These are phyloP conservation scores for Immersiella caudata DNA, from an alignment of 495 filamentous ascomycete genomes.

Conservation along the genomic window DNA sequence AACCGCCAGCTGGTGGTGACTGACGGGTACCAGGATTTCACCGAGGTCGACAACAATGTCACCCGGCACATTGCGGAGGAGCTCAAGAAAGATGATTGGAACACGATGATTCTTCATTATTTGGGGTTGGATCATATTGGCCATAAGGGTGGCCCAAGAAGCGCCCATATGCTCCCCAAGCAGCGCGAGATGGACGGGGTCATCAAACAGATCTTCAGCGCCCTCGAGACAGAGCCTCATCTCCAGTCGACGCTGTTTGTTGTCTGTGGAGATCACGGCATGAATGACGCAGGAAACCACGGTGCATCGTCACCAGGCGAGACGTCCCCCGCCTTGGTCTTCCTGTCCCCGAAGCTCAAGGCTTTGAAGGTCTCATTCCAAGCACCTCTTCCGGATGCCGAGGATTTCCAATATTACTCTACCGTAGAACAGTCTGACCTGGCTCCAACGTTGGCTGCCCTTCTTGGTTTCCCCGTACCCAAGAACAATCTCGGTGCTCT, in stretches of 20 bases:
- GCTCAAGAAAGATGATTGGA: constrained; percentile 79
- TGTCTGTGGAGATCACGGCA: constrained; percentile 92
- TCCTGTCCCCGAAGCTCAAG: constrained; percentile 85
- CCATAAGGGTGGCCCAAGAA: constrained; percentile 90
- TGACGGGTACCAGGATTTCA: constrained; percentile 72
- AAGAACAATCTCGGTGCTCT: constrained; percentile 90
- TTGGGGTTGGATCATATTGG: constrained; percentile 97
- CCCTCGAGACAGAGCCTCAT: constrained; percentile 69
- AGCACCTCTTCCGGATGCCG: constrained; percentile 46
- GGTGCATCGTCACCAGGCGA: constrained; percentile 91
- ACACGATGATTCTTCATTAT: constrained; percentile 91
- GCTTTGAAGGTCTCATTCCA: constrained; percentile 51
- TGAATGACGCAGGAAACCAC: constrained; percentile 99
- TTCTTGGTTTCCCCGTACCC: constrained; percentile 88
- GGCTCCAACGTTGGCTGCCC: constrained; percentile 81
- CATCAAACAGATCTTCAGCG: constrained; percentile 72
- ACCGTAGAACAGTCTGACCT: constrained; percentile 91
- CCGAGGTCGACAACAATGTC: constrained; percentile 96
- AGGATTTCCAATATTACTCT: constrained; percentile 77
- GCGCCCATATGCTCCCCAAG: constrained; percentile 89
- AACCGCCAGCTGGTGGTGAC: neutral
- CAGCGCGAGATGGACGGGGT: constrained; percentile 93
- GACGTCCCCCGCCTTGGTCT: constrained; percentile 88
- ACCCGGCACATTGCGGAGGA: constrained; percentile 84
- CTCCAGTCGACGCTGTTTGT: constrained; percentile 80